Evolutionary conservation across 164 flowering plant species (phyloP).

Genomic region (Pachysandra terminalis): DNA sequence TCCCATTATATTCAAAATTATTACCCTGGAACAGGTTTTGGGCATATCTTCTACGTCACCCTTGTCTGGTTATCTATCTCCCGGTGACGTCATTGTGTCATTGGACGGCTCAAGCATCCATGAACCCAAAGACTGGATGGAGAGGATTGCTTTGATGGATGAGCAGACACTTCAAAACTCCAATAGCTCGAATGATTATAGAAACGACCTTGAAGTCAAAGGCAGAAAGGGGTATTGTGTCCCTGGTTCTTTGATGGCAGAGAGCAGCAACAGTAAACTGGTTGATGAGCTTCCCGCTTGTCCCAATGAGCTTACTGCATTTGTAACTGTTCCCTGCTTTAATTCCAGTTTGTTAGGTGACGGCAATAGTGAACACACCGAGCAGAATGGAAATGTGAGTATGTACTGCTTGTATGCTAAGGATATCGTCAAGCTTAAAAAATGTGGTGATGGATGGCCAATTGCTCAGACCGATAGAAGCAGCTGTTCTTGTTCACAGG

Average conservation of each 20-base stretch:
- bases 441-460: slow-evolving; percentile 60
- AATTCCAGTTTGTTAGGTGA: slow-evolving; percentile 23
- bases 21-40: slow-evolving; percentile 49
- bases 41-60: slow-evolving; percentile 57
- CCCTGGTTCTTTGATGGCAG: slow-evolving; percentile 44
- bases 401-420: slow-evolving; percentile 52
- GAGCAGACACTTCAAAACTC: slow-evolving; percentile 21
- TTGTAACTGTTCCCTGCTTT: slow-evolving; percentile 37
- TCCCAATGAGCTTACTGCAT: slow-evolving; percentile 50
- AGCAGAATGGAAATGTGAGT: slow-evolving; percentile 12
- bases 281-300: slow-evolving; percentile 40
- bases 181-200: slow-evolving; percentile 14
- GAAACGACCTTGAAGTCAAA: slow-evolving; percentile 9
- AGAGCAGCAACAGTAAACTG: slow-evolving; percentile 26
- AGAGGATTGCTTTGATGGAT: slow-evolving; percentile 29
- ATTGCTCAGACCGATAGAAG: slow-evolving; percentile 24
- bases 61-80: slow-evolving; percentile 54
- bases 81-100: slow-evolving; percentile 64
- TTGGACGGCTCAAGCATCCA: slow-evolving; percentile 57
- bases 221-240: slow-evolving; percentile 66
- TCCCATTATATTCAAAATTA: not conserved
- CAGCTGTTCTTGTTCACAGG: slow-evolving; percentile 64
- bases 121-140: slow-evolving; percentile 56
- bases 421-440: slow-evolving; percentile 54
- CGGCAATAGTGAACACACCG: slow-evolving; percentile 14